Conservation (phyloP, 2,329 filamentous ascomycete genomes). For the Pseudodiploospora longispora region DNA sequence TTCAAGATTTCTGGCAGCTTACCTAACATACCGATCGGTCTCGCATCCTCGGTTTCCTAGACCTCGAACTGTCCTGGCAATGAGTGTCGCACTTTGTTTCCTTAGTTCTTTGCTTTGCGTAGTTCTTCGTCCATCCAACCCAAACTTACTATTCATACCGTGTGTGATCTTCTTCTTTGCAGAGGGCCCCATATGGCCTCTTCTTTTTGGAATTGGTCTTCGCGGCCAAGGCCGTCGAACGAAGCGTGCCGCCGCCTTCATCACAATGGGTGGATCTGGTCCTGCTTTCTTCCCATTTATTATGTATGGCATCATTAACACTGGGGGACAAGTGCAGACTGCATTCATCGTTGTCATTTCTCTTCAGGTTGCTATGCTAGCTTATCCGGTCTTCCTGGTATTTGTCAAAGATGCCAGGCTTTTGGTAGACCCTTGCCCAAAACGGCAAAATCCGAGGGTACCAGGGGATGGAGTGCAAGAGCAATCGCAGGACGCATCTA, state of each 20-base stretch:
- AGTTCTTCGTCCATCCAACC: slow-evolving; percentile 34
- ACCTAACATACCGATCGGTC: slow-evolving; percentile 51
- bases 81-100: slow-evolving; percentile 53
- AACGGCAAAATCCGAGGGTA: slow-evolving; percentile 12
- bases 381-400: slow-evolving; percentile 43
- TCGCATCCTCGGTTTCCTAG: slow-evolving; percentile 45
- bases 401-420: slow-evolving; percentile 37
- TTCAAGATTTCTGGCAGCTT: slow-evolving; percentile 61
- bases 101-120: slow-evolving; percentile 44
- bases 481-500: slow-evolving; percentile 7
- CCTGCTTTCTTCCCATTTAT: slow-evolving; percentile 69
- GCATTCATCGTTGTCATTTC: slow-evolving; percentile 57
- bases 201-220: slow-evolving; percentile 72
- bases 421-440: slow-evolving; percentile 30
- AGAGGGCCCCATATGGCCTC: slow-evolving; percentile 75
- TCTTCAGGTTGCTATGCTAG: slow-evolving; percentile 36
- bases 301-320: slow-evolving; percentile 57
- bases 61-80: slow-evolving; percentile 61
- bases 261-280: slow-evolving; percentile 68
- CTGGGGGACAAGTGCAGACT: slow-evolving; percentile 51
- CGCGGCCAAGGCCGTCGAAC: slow-evolving; percentile 73
- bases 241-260: slow-evolving; percentile 68
- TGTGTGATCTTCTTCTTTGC: slow-evolving; percentile 68
- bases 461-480: slow-evolving; percentile 13
- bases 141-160: slow-evolving; percentile 49